phyloP scores from a whole-genome alignment of 2,329 filamentous ascomycete species.

The Exophiala oligosperma region DNA sequence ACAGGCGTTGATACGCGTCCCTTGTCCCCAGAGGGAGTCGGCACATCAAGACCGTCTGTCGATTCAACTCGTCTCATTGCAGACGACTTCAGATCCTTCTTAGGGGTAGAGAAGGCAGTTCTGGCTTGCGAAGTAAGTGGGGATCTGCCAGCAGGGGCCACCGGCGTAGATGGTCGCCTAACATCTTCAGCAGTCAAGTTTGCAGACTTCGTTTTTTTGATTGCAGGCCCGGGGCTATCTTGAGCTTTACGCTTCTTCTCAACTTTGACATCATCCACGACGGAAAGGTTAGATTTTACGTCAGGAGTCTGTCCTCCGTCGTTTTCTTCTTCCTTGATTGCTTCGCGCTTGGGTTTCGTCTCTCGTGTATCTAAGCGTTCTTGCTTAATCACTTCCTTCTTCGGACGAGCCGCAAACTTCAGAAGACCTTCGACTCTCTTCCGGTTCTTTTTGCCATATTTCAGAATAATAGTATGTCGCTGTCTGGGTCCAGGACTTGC shows the following conservation, averaged over 20 bases:
- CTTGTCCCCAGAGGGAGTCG: conserved; percentile 37
- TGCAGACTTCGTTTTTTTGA: conserved; percentile 31
- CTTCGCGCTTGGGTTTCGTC: conserved; percentile 14
- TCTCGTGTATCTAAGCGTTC: conserved; percentile 9
- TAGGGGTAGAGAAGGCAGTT: conserved; percentile 40
- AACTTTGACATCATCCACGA: conserved; percentile 12
- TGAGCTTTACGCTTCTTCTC: conserved; percentile 26
- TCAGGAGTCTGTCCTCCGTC: conserved; percentile 26
- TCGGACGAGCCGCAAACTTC: conserved; percentile 38
- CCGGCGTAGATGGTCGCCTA: conserved; percentile 37
- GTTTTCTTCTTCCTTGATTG: conserved; percentile 17
- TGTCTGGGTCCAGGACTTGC: conserved; percentile 29
- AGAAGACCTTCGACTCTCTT: conserved; percentile 49
- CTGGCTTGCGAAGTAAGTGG: conserved; percentile 30
- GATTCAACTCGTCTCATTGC: conserved; percentile 43
- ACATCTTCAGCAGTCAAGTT: conserved; percentile 26
- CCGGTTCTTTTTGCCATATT: conserved; percentile 51
- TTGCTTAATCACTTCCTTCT: conserved; percentile 19
- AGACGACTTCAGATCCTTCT: conserved; percentile 41
- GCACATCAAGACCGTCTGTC: conserved; percentile 37
- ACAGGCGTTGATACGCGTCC: conserved; percentile 32
- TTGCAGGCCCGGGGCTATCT: conserved; percentile 12
- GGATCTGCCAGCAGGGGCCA: conserved; percentile 37
- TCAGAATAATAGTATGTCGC: conserved; percentile 50
- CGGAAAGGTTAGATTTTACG: conserved; percentile 3